phyloP scores from a whole-genome alignment of 176 grass and related monocot species.

The Aegilops speltoides region DNA sequence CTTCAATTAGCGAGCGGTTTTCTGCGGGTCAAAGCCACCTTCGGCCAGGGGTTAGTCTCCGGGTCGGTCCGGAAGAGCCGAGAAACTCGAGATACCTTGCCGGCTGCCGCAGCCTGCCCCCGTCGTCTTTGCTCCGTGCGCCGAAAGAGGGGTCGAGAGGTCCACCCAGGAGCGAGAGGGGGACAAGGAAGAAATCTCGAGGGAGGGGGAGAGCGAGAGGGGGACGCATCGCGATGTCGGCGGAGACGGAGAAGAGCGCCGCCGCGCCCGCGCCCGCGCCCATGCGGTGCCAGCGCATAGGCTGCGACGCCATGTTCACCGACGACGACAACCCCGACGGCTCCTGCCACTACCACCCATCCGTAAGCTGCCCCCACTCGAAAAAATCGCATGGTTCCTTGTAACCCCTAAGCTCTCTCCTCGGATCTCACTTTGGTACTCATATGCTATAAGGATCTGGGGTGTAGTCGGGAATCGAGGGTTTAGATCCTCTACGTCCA shows the following conservation, averaged over 20 bases:
- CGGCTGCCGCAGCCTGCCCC: not conserved
- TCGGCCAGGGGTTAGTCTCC: not conserved
- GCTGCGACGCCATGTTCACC: slow-evolving; percentile 81
- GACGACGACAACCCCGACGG: slow-evolving; percentile 76
- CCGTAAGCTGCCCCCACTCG: slow-evolving; percentile 43
- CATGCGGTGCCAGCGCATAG: slow-evolving; percentile 83
- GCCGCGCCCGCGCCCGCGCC: slow-evolving; percentile 22
- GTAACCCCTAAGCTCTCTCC: not conserved
- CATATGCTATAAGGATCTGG: not conserved
- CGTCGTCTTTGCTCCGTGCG: not conserved
- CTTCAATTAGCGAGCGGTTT: not conserved
- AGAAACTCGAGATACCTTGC: not conserved
- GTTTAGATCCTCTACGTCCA: not conserved
- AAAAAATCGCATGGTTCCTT: not conserved
- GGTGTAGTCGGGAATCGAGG: not conserved
- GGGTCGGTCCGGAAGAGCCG: not conserved
- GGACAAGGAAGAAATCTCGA: not conserved
- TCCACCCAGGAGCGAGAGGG: not conserved
- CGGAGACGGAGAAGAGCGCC: slow-evolving; percentile 49
- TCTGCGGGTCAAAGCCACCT: not conserved
- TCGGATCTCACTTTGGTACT: not conserved
- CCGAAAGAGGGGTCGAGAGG: not conserved
- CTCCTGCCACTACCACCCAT: slow-evolving; percentile 78
- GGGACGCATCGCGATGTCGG: slow-evolving; percentile 23
- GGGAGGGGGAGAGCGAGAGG: not conserved